Conservation (phyloP, 495 filamentous ascomycete species). For the Bathelium albidoporum region DNA sequence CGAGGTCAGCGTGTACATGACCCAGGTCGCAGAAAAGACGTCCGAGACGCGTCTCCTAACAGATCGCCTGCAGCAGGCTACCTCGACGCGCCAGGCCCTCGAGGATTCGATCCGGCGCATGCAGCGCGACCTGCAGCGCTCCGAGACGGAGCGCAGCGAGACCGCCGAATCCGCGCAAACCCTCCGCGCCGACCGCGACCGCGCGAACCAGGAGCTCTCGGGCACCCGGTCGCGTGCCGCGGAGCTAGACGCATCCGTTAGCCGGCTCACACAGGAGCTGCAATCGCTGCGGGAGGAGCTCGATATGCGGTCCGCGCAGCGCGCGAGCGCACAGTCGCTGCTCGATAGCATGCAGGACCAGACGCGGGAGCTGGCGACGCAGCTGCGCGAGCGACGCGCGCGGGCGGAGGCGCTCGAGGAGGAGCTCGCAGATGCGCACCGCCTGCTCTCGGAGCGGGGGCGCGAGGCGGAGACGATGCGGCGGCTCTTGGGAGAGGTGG, state of each 20-base stretch:
- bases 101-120: conserved; percentile 65
- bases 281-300: conserved; percentile 66
- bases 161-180: conserved; percentile 61
- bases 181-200: conserved; percentile 53
- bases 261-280: conserved; percentile 54
- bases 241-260: conserved; percentile 61
- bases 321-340: conserved; percentile 70
- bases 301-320: conserved; percentile 74
- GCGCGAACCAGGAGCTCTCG: conserved; percentile 57
- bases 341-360: conserved; percentile 91
- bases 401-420: conserved; percentile 85
- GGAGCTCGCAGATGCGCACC: conserved; percentile 78
- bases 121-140: conserved; percentile 62
- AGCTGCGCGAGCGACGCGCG: conserved; percentile 79
- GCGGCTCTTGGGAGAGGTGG: conserved; percentile 73
- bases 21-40: conserved; percentile 59
- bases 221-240: conserved; percentile 50
- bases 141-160: conserved; percentile 69
- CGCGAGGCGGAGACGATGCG: conserved; percentile 95
- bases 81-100: conserved; percentile 54
- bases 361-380: conserved; percentile 74
- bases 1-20: conserved; percentile 60
- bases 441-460: conserved; percentile 82
- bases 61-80: conserved; percentile 66
- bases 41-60: conserved; percentile 64